Evolutionary conservation across 73 alveolate species (phyloP).

Genomic region (Paramecium caudatum): DNA sequence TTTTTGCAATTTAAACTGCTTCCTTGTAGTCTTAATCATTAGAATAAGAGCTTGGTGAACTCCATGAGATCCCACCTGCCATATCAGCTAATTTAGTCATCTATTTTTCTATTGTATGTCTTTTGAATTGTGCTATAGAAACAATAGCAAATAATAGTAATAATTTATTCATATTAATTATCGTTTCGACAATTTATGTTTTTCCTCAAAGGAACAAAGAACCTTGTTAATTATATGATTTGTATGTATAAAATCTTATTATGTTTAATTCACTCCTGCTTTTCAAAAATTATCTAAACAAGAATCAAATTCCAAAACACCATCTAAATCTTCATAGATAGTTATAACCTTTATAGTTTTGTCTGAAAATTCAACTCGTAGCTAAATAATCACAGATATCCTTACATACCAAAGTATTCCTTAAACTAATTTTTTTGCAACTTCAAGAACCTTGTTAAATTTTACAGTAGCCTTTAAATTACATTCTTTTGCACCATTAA

Average conservation of each 20-base stretch:
- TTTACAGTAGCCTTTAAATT: not conserved
- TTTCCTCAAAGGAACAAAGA: too few relatives aligned
- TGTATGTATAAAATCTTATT: too few relatives aligned
- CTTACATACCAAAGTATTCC: conserved; percentile 6
- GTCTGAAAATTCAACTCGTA: not conserved
- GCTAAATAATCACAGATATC: not conserved
- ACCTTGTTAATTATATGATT: too few relatives aligned
- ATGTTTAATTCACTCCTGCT: too few relatives aligned
- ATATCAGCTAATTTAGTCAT: not conserved
- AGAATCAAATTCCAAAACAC: not conserved
- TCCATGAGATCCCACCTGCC: not conserved
- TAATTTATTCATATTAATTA: not conserved
- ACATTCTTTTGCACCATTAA: not conserved
- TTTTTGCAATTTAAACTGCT: not conserved
- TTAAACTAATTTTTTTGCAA: not conserved
- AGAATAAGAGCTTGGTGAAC: not conserved
- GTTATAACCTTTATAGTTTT: not conserved
- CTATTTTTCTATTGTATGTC: not conserved
- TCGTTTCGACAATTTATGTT: too few relatives aligned
- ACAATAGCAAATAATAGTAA: not conserved
- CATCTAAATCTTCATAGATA: conserved; percentile 7
- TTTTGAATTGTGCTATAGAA: not conserved
- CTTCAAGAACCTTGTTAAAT: not conserved
- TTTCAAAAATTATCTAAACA: conserved; percentile 4
- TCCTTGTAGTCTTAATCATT: not conserved